Conservation (phyloP, 2,329 filamentous ascomycete genomes). For the Fusarium concolor region DNA sequence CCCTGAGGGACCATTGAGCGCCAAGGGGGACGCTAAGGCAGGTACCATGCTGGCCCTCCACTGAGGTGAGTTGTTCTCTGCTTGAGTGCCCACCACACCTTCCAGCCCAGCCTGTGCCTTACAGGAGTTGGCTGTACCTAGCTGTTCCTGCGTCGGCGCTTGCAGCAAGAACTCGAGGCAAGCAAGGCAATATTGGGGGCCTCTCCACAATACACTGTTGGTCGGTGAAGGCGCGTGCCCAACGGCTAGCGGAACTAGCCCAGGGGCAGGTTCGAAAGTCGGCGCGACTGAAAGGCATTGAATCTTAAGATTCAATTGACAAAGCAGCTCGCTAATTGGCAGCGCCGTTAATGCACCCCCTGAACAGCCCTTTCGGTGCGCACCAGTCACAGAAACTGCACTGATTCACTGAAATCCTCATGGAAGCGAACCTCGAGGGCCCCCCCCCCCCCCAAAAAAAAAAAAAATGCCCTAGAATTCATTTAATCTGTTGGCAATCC, state of each 20-base stretch:
- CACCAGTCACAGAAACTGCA: not conserved
- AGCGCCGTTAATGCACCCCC: constrained; percentile 23
- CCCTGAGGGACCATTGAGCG: constrained; percentile 34
- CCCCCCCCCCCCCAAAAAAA: no score
- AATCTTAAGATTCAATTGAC: constrained; percentile 14
- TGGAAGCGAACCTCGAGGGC: constrained; percentile 8
- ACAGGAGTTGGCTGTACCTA: constrained; percentile 6
- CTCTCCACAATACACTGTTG: constrained; percentile 16
- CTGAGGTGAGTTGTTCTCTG: constrained; percentile 1
- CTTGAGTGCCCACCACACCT: constrained; percentile 7
- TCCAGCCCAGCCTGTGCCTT: constrained; percentile 22
- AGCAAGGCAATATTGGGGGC: constrained; percentile 1
- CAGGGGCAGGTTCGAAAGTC: constrained; percentile 18
- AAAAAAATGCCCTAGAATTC: not conserved
- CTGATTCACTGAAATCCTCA: constrained; percentile 5
- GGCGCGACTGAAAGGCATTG: constrained; percentile 24
- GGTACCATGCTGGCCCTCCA: constrained; percentile 33
- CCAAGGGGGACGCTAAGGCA: constrained; percentile 38
- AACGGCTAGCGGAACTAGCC: constrained; percentile 30
- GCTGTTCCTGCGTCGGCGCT: constrained; percentile 37
- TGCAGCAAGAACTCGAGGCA: constrained; percentile 6
- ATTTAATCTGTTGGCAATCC: constrained; percentile 10
- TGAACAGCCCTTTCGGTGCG: not conserved
- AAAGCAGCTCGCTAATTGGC: constrained; percentile 29
- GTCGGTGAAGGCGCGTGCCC: constrained; percentile 37